Evolutionary conservation across 2,329 filamentous ascomycete species (phyloP), one percentile per base, ranked within the genome.

Genomic region (Cladosporium sp.): DNA sequence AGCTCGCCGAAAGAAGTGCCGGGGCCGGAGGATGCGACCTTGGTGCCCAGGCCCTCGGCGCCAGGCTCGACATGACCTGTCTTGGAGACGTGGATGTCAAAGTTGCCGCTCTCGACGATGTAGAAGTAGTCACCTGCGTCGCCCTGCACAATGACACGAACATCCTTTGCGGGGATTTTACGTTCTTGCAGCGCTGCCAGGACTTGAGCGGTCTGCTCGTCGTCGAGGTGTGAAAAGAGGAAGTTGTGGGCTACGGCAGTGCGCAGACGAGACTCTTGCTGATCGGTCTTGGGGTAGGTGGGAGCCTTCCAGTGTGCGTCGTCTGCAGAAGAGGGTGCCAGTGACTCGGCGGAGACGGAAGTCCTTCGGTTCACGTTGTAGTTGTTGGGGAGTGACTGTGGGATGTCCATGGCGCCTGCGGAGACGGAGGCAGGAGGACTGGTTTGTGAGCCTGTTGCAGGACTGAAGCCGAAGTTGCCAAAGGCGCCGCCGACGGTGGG

Each of bases 61-160:
- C 94, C 94, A 8, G 92, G 84, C 75, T 96, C 91, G 63, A 96
- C 84, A 49, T 87, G 82, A 67, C 95, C 94, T 11, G 85, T 85
- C 14, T 85, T 78, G 77, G 97, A 93, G 79, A 98, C 93, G 75
- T 95, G 92, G 65, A 98, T 90, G 73, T 97, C 92, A 74, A 98
- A 98, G 26, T 85, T 84, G 49, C 95, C 95, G 69, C 89, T 91
- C 78, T 99, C 95, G 21, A 98, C 93, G 29, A 99, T 89, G 78
- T 99, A 99, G 81, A 99, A 99, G 82, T 91, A 98, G 79, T 99
- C 95, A 52, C 95, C 95, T 0, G 93, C 90, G 74, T 98, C 95
- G 64, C 95, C 95, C 81, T 99, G 95, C 59, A 89, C 90, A 71
- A 99, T 98, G 66, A 99, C 92, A 85, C 97, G 85, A 76, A 89